These are phyloP conservation scores for Heliocybe sulcata DNA, from an alignment of 1,284 basidiomycete species.

Conservation along the genomic window DNA sequence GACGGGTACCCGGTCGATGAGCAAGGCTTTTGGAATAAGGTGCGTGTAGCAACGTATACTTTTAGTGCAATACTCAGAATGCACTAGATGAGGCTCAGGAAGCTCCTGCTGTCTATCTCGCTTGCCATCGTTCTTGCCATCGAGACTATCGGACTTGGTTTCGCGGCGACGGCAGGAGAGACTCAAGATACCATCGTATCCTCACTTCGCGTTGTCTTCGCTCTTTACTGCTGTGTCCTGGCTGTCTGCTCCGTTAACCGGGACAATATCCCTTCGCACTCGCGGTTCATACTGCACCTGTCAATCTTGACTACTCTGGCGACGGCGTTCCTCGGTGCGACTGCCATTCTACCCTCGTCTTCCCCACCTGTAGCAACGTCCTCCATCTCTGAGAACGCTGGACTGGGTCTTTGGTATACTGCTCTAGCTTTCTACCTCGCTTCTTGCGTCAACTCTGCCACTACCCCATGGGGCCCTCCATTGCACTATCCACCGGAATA, in stretches of 20 bases:
- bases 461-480: constrained; percentile 64
- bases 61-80: neutral
- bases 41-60: constrained; percentile 19
- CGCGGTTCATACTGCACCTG: constrained; percentile 59
- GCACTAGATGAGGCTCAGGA: constrained; percentile 46
- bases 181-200: constrained; percentile 28
- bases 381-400: constrained; percentile 13
- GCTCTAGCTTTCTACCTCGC: constrained; percentile 42
- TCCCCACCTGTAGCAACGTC: constrained; percentile 5
- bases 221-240: constrained; percentile 54
- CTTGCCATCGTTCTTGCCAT: constrained; percentile 39
- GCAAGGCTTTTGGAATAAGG: constrained; percentile 65
- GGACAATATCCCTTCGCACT: constrained; percentile 42
- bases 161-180: constrained; percentile 34
- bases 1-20: constrained; percentile 75
- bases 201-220: constrained; percentile 45
- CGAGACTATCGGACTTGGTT: constrained; percentile 47
- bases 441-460: constrained; percentile 42
- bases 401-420: constrained; percentile 38
- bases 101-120: constrained; percentile 39
- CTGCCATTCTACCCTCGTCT: constrained; percentile 48
- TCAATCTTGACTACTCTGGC: constrained; percentile 50
- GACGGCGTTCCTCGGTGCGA: constrained; percentile 36
- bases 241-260: constrained; percentile 47
- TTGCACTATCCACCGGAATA: constrained; percentile 63